Evolutionary conservation across 164 flowering plant genomes (phyloP).

Genomic region (Macadamia tetraphylla): DNA sequence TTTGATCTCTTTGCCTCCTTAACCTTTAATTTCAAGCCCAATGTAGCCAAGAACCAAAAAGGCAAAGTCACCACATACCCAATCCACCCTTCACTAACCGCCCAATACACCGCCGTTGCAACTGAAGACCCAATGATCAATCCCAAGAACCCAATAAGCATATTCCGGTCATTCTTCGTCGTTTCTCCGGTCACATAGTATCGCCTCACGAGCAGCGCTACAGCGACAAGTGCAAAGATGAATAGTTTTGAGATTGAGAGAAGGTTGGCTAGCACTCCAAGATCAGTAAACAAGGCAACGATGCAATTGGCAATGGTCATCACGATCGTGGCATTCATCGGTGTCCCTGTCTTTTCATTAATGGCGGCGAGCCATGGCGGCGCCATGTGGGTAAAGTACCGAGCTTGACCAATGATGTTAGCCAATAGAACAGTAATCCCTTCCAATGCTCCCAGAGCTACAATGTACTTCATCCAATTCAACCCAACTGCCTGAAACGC

Average conservation of each 20-base stretch:
- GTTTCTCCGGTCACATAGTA: constrained; percentile 46
- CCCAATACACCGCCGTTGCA: constrained; percentile 36
- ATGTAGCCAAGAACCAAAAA: constrained; percentile 42
- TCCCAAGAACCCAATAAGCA: constrained; percentile 29
- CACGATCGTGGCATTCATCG: constrained; percentile 47
- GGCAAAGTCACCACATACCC: constrained; percentile 31
- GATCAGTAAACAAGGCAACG: constrained; percentile 53
- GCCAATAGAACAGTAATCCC: constrained; percentile 50
- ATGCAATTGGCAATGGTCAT: constrained; percentile 38
- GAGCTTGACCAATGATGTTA: constrained; percentile 48
- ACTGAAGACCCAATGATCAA: constrained; percentile 37
- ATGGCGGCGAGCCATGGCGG: constrained; percentile 49
- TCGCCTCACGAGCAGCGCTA: constrained; percentile 47
- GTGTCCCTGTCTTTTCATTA: constrained; percentile 43
- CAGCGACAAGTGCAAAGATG: constrained; percentile 55
- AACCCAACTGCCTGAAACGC: constrained; percentile 43
- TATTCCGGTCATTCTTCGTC: constrained; percentile 19
- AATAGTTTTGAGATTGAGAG: constrained; percentile 53
- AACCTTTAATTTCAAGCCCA: constrained; percentile 29
- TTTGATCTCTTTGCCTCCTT: constrained; percentile 41
- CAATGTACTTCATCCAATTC: constrained; percentile 59
- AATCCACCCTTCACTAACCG: constrained; percentile 27
- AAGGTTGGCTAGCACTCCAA: constrained; percentile 40
- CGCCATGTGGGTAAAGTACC: constrained; percentile 59
- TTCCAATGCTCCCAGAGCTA: constrained; percentile 42